These are phyloP conservation scores for Chaetomiaceae sp. DNA, from an alignment of 2,329 filamentous ascomycete genomes.

Conservation along the genomic window DNA sequence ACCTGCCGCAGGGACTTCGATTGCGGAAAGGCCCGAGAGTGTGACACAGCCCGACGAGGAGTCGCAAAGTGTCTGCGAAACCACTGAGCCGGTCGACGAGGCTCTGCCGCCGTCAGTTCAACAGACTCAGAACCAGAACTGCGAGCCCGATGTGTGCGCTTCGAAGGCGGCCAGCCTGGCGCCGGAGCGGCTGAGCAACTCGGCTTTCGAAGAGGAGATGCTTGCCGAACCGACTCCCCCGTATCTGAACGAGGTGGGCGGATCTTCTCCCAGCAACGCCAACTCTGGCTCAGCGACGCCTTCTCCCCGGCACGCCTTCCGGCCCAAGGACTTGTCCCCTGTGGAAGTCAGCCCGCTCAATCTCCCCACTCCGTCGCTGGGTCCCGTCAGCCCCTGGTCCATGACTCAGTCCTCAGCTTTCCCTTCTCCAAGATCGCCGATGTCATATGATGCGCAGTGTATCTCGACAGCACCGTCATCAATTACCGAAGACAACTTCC, in stretches of 20 bases:
- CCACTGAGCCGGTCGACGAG: background rate
- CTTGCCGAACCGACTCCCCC: constrained; percentile 39
- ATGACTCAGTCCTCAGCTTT: constrained; percentile 61
- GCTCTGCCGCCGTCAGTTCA: constrained; percentile 19
- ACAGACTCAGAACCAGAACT: background rate
- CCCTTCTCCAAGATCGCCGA: constrained; percentile 63
- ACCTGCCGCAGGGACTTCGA: constrained; percentile 34
- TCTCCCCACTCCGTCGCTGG: constrained; percentile 40
- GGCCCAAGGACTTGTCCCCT: constrained; percentile 43
- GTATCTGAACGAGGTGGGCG: background rate
- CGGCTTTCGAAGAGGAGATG: constrained; percentile 41
- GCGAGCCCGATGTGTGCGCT: background rate
- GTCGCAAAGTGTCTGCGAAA: background rate
- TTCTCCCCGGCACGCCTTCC: constrained; percentile 40
- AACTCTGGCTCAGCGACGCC: constrained; percentile 40
- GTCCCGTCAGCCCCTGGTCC: constrained; percentile 60
- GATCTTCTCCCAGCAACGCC: constrained; percentile 24
- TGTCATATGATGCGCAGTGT: constrained; percentile 66
- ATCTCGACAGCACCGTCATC: constrained; percentile 74
- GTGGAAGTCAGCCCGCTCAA: constrained; percentile 47
- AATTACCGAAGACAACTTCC: constrained; percentile 65
- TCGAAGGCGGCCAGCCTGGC: background rate
- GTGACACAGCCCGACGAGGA: constrained; percentile 4
- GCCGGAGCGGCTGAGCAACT: background rate
- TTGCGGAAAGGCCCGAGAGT: constrained; percentile 29